Evolutionary conservation across 2,329 filamentous ascomycete species (phyloP).

Genomic region (Ascochyta viciae-villosae): DNA sequence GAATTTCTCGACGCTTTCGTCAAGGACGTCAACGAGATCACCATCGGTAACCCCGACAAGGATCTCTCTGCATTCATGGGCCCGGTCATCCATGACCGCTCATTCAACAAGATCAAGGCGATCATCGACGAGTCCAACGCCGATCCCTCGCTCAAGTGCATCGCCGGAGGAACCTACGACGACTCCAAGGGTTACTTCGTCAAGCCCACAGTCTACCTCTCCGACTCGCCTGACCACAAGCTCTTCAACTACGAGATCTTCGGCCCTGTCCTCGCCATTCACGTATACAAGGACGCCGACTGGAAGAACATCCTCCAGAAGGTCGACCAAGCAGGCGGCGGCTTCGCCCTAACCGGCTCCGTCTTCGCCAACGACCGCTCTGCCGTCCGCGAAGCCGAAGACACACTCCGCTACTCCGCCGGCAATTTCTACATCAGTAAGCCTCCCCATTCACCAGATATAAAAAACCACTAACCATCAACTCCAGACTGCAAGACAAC

Average conservation of each 20-base stretch:
- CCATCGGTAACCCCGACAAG: slow-evolving; percentile 69
- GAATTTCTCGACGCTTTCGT: slow-evolving; percentile 71
- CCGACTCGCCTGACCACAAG: slow-evolving; percentile 73
- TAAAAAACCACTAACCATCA: slow-evolving; percentile 8
- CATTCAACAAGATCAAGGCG: slow-evolving; percentile 77
- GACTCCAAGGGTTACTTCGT: slow-evolving; percentile 80
- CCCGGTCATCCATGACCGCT: slow-evolving; percentile 80
- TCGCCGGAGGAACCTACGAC: slow-evolving; percentile 78
- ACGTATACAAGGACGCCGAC: slow-evolving; percentile 76
- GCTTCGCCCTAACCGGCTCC: slow-evolving; percentile 76
- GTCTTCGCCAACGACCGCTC: slow-evolving; percentile 74
- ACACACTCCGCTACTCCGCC: slow-evolving; percentile 72
- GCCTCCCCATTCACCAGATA: not conserved
- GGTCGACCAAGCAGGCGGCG: slow-evolving; percentile 69
- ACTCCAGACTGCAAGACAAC: slow-evolving; percentile 37
- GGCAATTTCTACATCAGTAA: slow-evolving; percentile 82
- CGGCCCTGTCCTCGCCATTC: slow-evolving; percentile 75
- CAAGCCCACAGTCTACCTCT: slow-evolving; percentile 79
- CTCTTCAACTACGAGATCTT: slow-evolving; percentile 81
- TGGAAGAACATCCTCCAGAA: slow-evolving; percentile 61
- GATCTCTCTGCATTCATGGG: slow-evolving; percentile 80
- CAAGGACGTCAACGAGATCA: slow-evolving; percentile 70
- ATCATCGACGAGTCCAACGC: slow-evolving; percentile 79
- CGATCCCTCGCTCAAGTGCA: slow-evolving; percentile 72
- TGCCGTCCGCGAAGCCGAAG: slow-evolving; percentile 71